Conservation (phyloP, 2,329 filamentous ascomycete species). For the Verticillium isaacii region DNA sequence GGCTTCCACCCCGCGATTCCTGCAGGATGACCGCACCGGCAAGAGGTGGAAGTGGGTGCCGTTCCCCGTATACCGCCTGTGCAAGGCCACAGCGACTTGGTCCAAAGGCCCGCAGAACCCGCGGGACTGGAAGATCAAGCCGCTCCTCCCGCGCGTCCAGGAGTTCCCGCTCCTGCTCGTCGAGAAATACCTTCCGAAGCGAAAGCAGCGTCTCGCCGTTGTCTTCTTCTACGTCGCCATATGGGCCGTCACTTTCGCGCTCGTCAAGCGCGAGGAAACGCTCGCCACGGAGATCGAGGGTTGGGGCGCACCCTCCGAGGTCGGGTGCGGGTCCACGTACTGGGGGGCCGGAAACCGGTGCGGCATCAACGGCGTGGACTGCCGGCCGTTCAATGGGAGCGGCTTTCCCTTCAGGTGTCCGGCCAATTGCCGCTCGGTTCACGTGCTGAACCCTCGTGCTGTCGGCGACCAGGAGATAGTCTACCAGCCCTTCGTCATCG, state of each 20-base stretch:
- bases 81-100: conserved; percentile 42
- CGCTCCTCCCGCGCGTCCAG: conserved; percentile 63
- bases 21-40: conserved; percentile 39
- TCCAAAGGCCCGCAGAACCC: conserved; percentile 51
- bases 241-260: conserved; percentile 66
- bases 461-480: conserved; percentile 66
- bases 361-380: conserved; percentile 68
- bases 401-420: conserved; percentile 72
- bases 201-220: conserved; percentile 53
- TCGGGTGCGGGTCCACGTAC: conserved; percentile 65
- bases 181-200: conserved; percentile 56
- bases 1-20: conserved; percentile 53
- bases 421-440: conserved; percentile 62
- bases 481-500: conserved; percentile 62
- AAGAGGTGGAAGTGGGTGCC: conserved; percentile 56
- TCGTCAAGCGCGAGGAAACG: conserved; percentile 63
- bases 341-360: conserved; percentile 69
- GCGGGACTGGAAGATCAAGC: conserved; percentile 45
- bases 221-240: conserved; percentile 55
- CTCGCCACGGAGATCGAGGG: conserved; percentile 56
- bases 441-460: conserved; percentile 66
- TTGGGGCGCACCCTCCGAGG: conserved; percentile 60
- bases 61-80: conserved; percentile 44
- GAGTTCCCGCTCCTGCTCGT: conserved; percentile 60
- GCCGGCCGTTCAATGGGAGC: conserved; percentile 67